These are phyloP conservation scores for Astragalus glycyphyllos DNA, from an alignment of 306 rosid genomes.

Conservation along the genomic window DNA sequence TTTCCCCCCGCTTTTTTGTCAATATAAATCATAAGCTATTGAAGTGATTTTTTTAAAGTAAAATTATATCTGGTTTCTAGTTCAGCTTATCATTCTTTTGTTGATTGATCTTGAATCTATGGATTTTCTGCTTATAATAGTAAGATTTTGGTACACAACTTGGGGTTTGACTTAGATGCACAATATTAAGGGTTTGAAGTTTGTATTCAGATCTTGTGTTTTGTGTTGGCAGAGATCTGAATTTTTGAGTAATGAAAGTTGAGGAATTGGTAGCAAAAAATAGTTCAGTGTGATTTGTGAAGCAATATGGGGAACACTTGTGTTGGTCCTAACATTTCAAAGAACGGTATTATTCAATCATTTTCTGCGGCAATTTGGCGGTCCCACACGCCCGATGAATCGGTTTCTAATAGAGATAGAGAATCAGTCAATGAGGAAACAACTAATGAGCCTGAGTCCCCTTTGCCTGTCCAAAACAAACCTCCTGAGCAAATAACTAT, in stretches of 20 bases:
- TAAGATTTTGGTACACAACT: slow-evolving; percentile 11
- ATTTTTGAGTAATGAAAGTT: slow-evolving; percentile 41
- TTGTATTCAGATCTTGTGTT: slow-evolving; percentile 59
- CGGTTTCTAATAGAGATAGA: slow-evolving; percentile 64
- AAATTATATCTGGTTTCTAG: background rate
- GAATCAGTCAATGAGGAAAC: slow-evolving; percentile 54
- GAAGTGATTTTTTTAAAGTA: slow-evolving; percentile 2
- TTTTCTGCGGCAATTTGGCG: slow-evolving; percentile 96
- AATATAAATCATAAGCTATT: slow-evolving; percentile 4
- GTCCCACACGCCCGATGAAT: slow-evolving; percentile 60
- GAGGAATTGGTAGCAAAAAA: slow-evolving; percentile 32
- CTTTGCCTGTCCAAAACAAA: slow-evolving; percentile 78
- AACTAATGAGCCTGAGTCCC: slow-evolving; percentile 59
- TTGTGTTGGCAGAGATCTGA: slow-evolving; percentile 51
- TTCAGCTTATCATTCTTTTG: slow-evolving; percentile 10
- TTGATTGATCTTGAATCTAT: slow-evolving; percentile 40
- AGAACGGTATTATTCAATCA: slow-evolving; percentile 84
- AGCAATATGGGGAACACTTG: slow-evolving; percentile 87
- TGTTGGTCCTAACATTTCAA: slow-evolving; percentile 90
- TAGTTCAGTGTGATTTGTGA: slow-evolving; percentile 35
- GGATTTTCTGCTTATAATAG: slow-evolving; percentile 28
- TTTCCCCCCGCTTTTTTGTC: background rate
- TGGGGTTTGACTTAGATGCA: slow-evolving; percentile 65
- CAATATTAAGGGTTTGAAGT: slow-evolving; percentile 40
- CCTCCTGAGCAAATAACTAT: slow-evolving; percentile 90